Evolutionary conservation across 805 yeast species (phyloP), one percentile per base, ranked within the genome.

Genomic region (Candida patagonica): DNA sequence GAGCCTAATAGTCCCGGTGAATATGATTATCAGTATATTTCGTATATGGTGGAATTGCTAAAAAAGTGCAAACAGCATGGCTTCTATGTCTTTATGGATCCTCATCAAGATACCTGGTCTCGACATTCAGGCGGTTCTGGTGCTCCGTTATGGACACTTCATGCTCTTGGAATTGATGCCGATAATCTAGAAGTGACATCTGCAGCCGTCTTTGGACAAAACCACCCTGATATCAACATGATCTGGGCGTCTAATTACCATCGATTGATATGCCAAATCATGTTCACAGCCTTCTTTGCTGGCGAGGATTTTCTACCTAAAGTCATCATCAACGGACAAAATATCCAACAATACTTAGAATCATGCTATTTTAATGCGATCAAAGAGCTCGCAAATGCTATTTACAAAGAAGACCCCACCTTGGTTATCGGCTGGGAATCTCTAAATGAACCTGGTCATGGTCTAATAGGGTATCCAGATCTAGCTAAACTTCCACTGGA

Each of bases 91-190:
- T 77, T 82, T 49, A 56, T 88, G 48, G 96, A 88, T 54, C 85
- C 94, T 1, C 96, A 88, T 56, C 96, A 88, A 58, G 96, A 88
- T 56, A 94, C 80, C 9, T 88, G 96, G 96, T 79, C 92, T 1
- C 71, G 96, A 35, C 83, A 70, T 55, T 66, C 77, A 8, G 96
- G 96, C 4, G 96, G 96, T 2, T 77, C 85, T 35, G 96, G 96
- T 15, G 95, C 96, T 3, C 96, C 96, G 1, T 52, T 84, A 53
- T 88, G 96, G 96, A 87, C 96, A 0, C 57, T 87, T 3, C 78
- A 82, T 53, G 88, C 92, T 19, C 94, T 89, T 2, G 96, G 96
- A 1, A 62, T 88, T 35, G 74, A 88, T 41, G 95, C 95, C 0
- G 65, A 57, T 5, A 59, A 73, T n/a, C 82, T 88, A 50, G 59